Conservation (phyloP, 2,329 filamentous ascomycete species). For the Coniochaeta sp. region DNA sequence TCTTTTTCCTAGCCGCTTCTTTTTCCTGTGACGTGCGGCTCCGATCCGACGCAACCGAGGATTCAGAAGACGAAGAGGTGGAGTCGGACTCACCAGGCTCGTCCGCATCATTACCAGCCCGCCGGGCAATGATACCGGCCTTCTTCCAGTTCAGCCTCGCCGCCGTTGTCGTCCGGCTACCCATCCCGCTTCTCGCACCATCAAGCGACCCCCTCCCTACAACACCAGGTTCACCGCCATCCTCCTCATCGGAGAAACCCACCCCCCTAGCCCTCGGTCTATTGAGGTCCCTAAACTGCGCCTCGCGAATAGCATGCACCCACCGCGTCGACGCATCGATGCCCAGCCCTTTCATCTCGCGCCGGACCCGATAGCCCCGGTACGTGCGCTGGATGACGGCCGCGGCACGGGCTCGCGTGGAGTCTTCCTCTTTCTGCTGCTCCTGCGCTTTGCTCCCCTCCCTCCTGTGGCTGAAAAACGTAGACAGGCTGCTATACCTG, state of each 20-base stretch:
- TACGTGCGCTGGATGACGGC: slow-evolving; percentile 64
- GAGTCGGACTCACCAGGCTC: slow-evolving; percentile 24
- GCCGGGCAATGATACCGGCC: slow-evolving; percentile 60
- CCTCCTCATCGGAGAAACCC: slow-evolving; percentile 8
- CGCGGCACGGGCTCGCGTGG: slow-evolving; percentile 36
- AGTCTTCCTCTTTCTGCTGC: slow-evolving; percentile 11
- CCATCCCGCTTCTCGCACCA: background rate
- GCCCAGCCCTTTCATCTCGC: slow-evolving; percentile 62
- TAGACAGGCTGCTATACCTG: background rate
- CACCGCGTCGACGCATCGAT: slow-evolving; percentile 66
- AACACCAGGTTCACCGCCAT: background rate
- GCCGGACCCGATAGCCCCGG: slow-evolving; percentile 65
- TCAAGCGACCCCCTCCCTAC: slow-evolving; percentile 4
- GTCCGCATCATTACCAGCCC: slow-evolving; percentile 63
- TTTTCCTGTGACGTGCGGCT: slow-evolving; percentile 22
- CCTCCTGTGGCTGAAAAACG: background rate
- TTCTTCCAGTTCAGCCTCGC: slow-evolving; percentile 72
- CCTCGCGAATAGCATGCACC: slow-evolving; percentile 58
- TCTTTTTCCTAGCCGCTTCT: slow-evolving; percentile 28
- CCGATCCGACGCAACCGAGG: slow-evolving; percentile 20
- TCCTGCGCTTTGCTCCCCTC: slow-evolving; percentile 1
- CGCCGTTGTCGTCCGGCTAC: background rate
- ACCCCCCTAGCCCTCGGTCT: slow-evolving; percentile 31
- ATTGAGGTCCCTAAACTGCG: slow-evolving; percentile 44
- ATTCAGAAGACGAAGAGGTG: slow-evolving; percentile 17